A percentile compares a stretch with the other conserved stretches of the same genome.
phyloP scores from a whole-genome alignment of 1,284 basidiomycete genomes.

The Xerocomus minutiporus region DNA sequence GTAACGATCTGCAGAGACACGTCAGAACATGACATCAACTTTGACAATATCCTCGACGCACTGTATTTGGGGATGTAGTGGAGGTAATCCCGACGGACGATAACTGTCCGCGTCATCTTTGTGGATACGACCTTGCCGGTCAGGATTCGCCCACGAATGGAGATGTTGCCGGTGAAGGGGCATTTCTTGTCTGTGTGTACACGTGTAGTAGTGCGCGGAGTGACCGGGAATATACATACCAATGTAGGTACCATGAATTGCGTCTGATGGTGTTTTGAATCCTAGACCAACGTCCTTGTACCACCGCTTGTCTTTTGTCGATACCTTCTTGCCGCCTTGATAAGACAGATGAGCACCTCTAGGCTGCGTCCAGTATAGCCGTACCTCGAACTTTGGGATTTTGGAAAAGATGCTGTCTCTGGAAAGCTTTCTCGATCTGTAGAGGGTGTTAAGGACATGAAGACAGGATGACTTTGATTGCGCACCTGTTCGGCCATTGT shows the following conservation, averaged over 20 bases:
- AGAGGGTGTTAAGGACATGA: not conserved
- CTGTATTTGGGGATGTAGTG: constrained; percentile 99
- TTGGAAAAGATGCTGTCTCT: constrained; percentile 98
- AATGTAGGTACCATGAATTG: constrained; percentile 96
- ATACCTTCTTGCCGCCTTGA: constrained; percentile 81
- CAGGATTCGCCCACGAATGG: constrained; percentile 98
- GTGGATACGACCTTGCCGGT: constrained; percentile 97
- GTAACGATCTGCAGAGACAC: constrained; percentile 68
- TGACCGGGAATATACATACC: constrained; percentile 49
- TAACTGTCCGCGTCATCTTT: constrained; percentile 99
- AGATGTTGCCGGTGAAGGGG: constrained; percentile 93
- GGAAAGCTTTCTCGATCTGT: constrained; percentile 92
- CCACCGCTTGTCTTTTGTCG: constrained; percentile 96
- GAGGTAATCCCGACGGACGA: constrained; percentile 98
- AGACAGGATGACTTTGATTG: not conserved
- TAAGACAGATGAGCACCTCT: constrained; percentile 15
- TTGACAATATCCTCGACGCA: constrained; percentile 34
- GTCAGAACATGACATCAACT: constrained; percentile 11
- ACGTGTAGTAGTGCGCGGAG: constrained; percentile 2
- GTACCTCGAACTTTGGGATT: constrained; percentile 92
- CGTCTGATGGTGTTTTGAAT: constrained; percentile 95
- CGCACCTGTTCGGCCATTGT: constrained; percentile 33
- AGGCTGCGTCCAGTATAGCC: constrained; percentile 6
- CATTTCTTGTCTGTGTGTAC: constrained; percentile 90
- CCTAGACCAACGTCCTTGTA: constrained; percentile 98